phyloP scores from a whole-genome alignment of 805 yeast species.

The Starmerella roubikii region DNA sequence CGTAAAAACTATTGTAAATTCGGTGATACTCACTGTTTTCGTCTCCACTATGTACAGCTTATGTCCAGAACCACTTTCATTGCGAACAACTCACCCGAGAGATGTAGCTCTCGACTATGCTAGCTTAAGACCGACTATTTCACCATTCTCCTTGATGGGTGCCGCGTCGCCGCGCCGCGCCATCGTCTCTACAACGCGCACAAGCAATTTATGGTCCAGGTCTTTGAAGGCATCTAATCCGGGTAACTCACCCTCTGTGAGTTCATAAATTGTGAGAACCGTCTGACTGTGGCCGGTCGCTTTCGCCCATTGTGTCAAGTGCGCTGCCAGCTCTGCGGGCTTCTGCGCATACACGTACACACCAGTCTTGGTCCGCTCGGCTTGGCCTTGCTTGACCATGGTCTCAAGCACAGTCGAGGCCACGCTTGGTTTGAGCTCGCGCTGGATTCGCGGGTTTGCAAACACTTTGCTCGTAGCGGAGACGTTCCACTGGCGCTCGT shows the following conservation, averaged over 20 bases:
- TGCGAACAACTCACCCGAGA: too few species aligned
- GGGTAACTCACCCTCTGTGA: slow-evolving; percentile 52
- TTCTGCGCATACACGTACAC: slow-evolving; percentile 52
- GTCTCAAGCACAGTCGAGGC: slow-evolving; percentile 41
- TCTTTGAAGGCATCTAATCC: slow-evolving; percentile 54
- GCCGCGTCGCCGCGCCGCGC: slow-evolving; percentile 62
- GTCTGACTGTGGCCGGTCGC: slow-evolving; percentile 63
- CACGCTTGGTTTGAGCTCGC: slow-evolving; percentile 40
- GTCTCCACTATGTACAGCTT: too few species aligned
- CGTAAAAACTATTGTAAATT: too few species aligned
- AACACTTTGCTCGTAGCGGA: slow-evolving; percentile 23
- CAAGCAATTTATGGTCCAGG: slow-evolving; percentile 44
- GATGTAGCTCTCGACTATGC: too few species aligned
- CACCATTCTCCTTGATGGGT: slow-evolving; percentile 49
- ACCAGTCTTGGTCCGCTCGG: slow-evolving; percentile 35
- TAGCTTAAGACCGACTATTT: slow-evolving; percentile 60
- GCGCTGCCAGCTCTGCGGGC: slow-evolving; percentile 53
- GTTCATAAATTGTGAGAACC: slow-evolving; percentile 70
- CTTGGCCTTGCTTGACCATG: slow-evolving; percentile 44
- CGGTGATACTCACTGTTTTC: too few species aligned
- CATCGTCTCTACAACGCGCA: slow-evolving; percentile 41
- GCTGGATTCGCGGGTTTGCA: slow-evolving; percentile 25
- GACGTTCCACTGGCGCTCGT: slow-evolving; percentile 42
- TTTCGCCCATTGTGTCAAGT: slow-evolving; percentile 57
- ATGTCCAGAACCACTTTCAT: too few species aligned